phyloP scores from a whole-genome alignment of 2,329 filamentous ascomycete species.

The Penicillium hesseltinei region DNA sequence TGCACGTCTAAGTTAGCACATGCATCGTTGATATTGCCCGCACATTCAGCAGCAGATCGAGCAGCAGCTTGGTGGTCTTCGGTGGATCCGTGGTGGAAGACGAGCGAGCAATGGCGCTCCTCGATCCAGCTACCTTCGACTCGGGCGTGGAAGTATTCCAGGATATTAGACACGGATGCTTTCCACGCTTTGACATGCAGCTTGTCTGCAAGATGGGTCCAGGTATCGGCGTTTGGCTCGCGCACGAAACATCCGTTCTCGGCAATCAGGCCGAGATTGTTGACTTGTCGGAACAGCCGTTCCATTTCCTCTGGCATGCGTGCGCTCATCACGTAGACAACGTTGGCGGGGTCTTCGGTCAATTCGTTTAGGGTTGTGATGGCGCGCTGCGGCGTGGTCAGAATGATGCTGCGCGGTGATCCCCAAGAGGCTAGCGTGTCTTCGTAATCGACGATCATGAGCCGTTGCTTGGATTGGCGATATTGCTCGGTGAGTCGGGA shows the following conservation, averaged over 20 bases:
- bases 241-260: slow-evolving; percentile 93
- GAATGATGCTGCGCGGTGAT: slow-evolving; percentile 76
- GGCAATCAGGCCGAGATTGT: slow-evolving; percentile 82
- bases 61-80: slow-evolving; percentile 73
- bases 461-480: slow-evolving; percentile 60
- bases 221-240: slow-evolving; percentile 64
- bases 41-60: slow-evolving; percentile 82
- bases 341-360: slow-evolving; percentile 74
- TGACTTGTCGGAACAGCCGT: slow-evolving; percentile 77
- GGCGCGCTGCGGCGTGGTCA: slow-evolving; percentile 81
- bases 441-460: slow-evolving; percentile 93
- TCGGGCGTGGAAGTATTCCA: slow-evolving; percentile 86
- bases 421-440: slow-evolving; percentile 88
- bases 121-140: slow-evolving; percentile 86
- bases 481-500: slow-evolving; percentile 66
- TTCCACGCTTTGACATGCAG: slow-evolving; percentile 76
- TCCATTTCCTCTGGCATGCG: slow-evolving; percentile 85
- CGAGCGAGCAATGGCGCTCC: slow-evolving; percentile 83
- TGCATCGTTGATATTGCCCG: slow-evolving; percentile 91
- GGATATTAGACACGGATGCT: slow-evolving; percentile 73
- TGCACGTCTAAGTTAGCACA: slow-evolving; percentile 81
- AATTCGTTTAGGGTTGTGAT: slow-evolving; percentile 80
- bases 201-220: slow-evolving; percentile 75
- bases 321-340: slow-evolving; percentile 91
- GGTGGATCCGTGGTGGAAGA: slow-evolving; percentile 85